phyloP scores from a whole-genome alignment of 257 asterid species.

The Thymus mandschuricus region DNA sequence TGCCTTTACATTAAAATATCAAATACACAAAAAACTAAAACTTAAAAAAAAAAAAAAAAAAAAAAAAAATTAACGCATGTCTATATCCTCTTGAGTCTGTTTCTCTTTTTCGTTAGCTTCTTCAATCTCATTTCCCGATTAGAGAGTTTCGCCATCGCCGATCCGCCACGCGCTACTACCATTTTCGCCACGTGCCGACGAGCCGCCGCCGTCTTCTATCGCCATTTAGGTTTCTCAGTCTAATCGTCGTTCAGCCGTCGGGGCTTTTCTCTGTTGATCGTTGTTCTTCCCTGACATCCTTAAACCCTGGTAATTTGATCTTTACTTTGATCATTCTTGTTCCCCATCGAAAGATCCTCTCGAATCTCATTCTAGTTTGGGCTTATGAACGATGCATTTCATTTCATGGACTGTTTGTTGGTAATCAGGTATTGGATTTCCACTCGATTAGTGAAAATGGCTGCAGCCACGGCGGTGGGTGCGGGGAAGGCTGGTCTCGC shows the following conservation, averaged over 20 bases:
- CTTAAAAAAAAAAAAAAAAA: no score
- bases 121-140: not conserved
- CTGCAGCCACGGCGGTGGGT: constrained; percentile 43
- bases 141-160: constrained; percentile 1
- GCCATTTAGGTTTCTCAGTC: not conserved
- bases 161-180: constrained; percentile 3
- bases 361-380: constrained; percentile 11
- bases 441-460: constrained; percentile 44
- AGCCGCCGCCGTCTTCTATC: not conserved
- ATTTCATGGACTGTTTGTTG: constrained; percentile 14
- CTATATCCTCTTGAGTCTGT: not conserved
- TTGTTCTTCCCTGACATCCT: not conserved
- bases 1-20: no score
- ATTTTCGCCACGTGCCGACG: not conserved
- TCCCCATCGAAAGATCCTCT: not conserved
- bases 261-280: constrained; percentile 1
- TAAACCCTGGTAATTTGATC: not conserved
- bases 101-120: not conserved
- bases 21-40: no score
- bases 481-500: constrained; percentile 56
- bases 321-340: not conserved
- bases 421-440: constrained; percentile 5
- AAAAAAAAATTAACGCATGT: not conserved
- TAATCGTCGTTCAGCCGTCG: not conserved
- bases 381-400: not conserved